Conservation (phyloP, 169 alveolate genomes). For the Cardiosporidium cionae region DNA sequence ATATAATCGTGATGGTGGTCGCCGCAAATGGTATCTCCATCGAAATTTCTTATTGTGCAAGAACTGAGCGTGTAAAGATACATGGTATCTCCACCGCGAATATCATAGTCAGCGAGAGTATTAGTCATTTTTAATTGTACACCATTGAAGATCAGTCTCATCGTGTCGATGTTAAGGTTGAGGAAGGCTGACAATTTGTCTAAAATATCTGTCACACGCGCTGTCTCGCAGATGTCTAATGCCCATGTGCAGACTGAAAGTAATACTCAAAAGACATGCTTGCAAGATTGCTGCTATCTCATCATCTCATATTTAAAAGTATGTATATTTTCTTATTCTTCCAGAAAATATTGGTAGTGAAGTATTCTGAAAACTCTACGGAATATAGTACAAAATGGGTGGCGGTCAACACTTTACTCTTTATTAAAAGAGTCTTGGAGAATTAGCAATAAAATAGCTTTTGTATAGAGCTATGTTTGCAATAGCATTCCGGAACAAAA, state of each 20-base stretch:
- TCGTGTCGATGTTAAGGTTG: neutral
- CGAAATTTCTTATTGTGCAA: too few relatives aligned
- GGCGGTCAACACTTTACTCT: too few relatives aligned
- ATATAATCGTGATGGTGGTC: too few relatives aligned
- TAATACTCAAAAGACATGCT: neutral
- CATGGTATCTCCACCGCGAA: conserved; percentile 19
- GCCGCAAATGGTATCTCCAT: too few relatives aligned
- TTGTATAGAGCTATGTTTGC: neutral
- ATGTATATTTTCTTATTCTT: too few relatives aligned
- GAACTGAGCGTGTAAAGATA: conserved; percentile 16
- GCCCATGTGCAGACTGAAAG: conserved; percentile 28
- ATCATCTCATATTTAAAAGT: too few relatives aligned
- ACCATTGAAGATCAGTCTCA: conserved; percentile 26
- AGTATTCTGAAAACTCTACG: too few relatives aligned
- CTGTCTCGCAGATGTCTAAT: conserved; percentile 7
- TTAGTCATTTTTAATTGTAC: conserved; percentile 7
- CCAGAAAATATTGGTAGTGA: too few relatives aligned
- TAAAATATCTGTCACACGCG: conserved; percentile 20
- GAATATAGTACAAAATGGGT: too few relatives aligned
- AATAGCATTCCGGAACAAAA: neutral
- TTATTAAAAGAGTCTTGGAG: too few relatives aligned
- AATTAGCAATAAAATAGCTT: neutral
- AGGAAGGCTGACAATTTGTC: neutral
- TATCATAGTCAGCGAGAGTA: conserved; percentile 13
- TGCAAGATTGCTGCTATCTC: too few relatives aligned